Conservation (phyloP, 169 alveolate genomes). For the Cryptosporidium baileyi region DNA sequence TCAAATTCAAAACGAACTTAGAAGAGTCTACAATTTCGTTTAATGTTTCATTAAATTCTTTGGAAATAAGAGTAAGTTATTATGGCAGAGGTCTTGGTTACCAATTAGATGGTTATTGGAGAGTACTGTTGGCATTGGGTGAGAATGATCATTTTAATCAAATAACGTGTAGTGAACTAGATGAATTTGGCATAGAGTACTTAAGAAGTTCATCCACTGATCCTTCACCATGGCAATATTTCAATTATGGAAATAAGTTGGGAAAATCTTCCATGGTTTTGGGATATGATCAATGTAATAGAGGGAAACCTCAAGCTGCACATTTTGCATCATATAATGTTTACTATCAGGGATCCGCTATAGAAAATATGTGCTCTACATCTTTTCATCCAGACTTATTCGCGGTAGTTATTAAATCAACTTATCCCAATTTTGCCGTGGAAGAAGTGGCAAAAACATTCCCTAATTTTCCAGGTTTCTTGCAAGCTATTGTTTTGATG, state of each 20-base stretch:
- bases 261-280: neutral
- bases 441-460: slow-evolving; percentile 24
- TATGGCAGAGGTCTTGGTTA: slow-evolving; percentile 17
- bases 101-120: neutral
- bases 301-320: neutral
- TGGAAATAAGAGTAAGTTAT: neutral
- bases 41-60: neutral
- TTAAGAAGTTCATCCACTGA: neutral
- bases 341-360: neutral
- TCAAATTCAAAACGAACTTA: neutral
- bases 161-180: neutral
- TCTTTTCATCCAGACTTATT: slow-evolving; percentile 33
- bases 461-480: slow-evolving; percentile 56
- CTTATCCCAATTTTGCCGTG: neutral
- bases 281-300: neutral
- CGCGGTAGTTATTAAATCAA: neutral
- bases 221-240: slow-evolving; percentile 4
- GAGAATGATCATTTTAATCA: slow-evolving; percentile 37
- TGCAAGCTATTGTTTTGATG: slow-evolving; percentile 20
- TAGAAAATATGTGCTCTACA: slow-evolving; percentile 23
- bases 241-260: neutral
- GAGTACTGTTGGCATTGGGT: neutral
- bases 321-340: neutral
- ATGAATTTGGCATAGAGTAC: neutral
- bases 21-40: neutral